Evolutionary conservation across 331 rosid species (phyloP), one percentile per base, ranked within the genome.

Genomic region (Phaseolus coccineus): DNA sequence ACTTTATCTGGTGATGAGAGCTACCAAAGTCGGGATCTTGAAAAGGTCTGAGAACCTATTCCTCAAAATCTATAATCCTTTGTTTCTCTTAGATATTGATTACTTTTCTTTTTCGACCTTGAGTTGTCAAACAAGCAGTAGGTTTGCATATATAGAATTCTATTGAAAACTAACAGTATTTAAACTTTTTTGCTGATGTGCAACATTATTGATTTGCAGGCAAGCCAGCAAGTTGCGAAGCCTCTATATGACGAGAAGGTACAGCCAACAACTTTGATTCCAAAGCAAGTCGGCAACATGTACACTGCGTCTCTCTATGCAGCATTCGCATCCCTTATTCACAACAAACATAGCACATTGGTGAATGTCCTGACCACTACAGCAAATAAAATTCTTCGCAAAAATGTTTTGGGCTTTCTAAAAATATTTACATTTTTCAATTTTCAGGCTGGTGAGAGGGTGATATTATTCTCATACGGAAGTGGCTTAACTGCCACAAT

Each of bases 271-370:
- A 96, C 98, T 79, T 88, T 91, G 88, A 19, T 96, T 58, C 99
- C 99, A 52, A 96, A 96, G 89, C 94, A 90, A 93, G 92, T 93
- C 24, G 99, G 99, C 74, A 96, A 96, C 89, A 93, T 96, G 98
- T 96, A 96, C 86, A 96, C 99, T n/a, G 99, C 99, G 16, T 96
- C 99, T 77, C 86, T 96, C 58, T 96, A 96, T 78, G 99, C 99
- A n/a, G 99, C 99, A 80, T 93, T 93, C 82, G 97, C 87, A 46
- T 93, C 99, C 67, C 96, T 96, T 59, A 80, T 96, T 64, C 99
- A 96, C 87, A 89, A 90, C 81, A 93, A 91, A 70, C 77, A 88
- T 30, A 89, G 73, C 73, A 42, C 91, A 80, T 71, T 96, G 99
- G 99, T 96, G 80, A 84, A 73, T 80, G 3, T 80, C 81, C 64